Evolutionary conservation across 495 filamentous ascomycete genomes (phyloP).

Genomic region (Amorphotheca resinae): DNA sequence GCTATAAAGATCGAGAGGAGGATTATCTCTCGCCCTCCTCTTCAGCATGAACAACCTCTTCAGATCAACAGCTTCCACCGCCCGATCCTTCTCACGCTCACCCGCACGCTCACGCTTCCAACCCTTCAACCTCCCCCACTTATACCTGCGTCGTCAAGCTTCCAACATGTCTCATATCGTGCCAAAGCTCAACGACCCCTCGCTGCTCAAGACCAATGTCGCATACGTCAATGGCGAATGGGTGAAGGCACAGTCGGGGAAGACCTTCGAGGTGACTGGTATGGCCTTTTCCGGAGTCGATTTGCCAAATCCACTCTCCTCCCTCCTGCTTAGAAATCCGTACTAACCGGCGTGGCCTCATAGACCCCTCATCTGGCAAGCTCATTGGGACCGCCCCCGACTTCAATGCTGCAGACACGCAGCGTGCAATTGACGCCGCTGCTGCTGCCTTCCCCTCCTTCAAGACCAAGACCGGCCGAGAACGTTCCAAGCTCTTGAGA

Average conservation of each 20-base stretch:
- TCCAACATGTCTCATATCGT: slow-evolving; percentile 18
- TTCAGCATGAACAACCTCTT: slow-evolving; percentile 12
- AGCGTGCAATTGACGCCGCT: slow-evolving; percentile 66
- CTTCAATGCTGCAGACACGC: slow-evolving; percentile 59
- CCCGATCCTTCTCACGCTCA: slow-evolving; percentile 9
- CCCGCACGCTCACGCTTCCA: slow-evolving; percentile 18
- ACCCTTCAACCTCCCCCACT: slow-evolving; percentile 9
- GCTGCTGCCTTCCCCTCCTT: slow-evolving; percentile 51
- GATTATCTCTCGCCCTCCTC: too few relatives aligned
- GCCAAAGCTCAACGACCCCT: slow-evolving; percentile 63
- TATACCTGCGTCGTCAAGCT: slow-evolving; percentile 12
- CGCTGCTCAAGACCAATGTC: slow-evolving; percentile 65
- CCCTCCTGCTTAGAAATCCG: too few relatives aligned
- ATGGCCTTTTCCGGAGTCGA: slow-evolving; percentile 13
- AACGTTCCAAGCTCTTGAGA: slow-evolving; percentile 70
- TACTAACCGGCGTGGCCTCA: slow-evolving; percentile 1
- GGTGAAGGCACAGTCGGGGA: slow-evolving; percentile 58
- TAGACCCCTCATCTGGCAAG: slow-evolving; percentile 71
- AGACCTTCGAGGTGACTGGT: slow-evolving; percentile 74
- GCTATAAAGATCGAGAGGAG: too few relatives aligned
- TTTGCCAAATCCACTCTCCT: too few relatives aligned
- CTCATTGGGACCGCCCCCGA: slow-evolving; percentile 77
- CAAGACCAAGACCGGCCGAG: slow-evolving; percentile 53
- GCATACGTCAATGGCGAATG: slow-evolving; percentile 81
- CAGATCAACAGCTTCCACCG: slow-evolving; percentile 11